Percentiles rank a stretch among this genome's conserved stretches.
These are phyloP conservation scores for Fraxinus latifolia DNA, from an alignment of 305 asterid species.

Conservation along the genomic window DNA sequence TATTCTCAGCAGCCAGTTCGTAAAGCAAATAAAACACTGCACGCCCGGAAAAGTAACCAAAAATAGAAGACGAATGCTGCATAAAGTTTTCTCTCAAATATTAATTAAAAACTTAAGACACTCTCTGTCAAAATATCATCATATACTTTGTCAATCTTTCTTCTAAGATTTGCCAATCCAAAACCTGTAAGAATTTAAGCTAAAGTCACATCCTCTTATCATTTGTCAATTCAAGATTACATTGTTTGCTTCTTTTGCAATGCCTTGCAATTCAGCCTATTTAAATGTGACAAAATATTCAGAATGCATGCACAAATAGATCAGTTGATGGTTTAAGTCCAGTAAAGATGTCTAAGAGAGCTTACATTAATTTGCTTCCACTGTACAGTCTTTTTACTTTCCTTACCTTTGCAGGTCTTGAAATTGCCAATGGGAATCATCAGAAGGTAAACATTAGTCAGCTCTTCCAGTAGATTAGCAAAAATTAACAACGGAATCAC, in stretches of 20 bases:
- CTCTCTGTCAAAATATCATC: constrained; percentile 25
- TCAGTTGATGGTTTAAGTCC: constrained; percentile 11
- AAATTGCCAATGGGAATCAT: constrained; percentile 36
- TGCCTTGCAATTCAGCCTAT: constrained; percentile 34
- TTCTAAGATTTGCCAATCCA: constrained; percentile 48
- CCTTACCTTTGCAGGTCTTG: constrained; percentile 30
- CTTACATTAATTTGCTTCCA: constrained; percentile 13
- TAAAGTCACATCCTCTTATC: constrained; percentile 41
- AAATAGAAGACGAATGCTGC: constrained; percentile 15
- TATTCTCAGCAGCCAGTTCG: neutral
- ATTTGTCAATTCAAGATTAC: constrained; percentile 22
- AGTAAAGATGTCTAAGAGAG: constrained; percentile 32
- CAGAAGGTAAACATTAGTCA: constrained; percentile 26
- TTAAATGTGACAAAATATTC: constrained; percentile 25
- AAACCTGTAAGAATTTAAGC: constrained; percentile 54
- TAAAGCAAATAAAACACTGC: neutral
- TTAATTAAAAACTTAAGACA: neutral
- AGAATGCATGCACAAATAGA: constrained; percentile 21
- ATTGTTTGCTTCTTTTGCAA: constrained; percentile 32
- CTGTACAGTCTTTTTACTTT: constrained; percentile 35
- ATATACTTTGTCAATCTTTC: constrained; percentile 36
- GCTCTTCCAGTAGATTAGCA: neutral
- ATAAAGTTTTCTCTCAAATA: constrained; percentile 19
- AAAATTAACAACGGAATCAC: neutral
- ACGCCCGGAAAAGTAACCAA: neutral